Conservation (phyloP, 495 filamentous ascomycete genomes). For the Eremomyces bilateralis region DNA sequence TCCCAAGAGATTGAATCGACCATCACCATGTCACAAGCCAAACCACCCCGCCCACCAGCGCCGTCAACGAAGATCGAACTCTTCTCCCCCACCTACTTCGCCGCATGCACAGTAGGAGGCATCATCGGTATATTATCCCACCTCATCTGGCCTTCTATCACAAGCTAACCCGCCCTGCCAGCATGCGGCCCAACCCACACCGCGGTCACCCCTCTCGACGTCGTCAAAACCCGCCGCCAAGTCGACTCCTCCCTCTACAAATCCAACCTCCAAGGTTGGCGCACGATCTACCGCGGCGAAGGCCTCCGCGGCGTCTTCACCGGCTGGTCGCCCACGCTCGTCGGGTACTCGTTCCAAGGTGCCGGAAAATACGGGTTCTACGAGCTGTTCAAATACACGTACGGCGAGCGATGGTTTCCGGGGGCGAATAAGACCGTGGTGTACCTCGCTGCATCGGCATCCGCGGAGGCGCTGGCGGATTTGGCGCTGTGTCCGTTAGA, state of each 20-base stretch:
- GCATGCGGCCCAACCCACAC: slow-evolving; percentile 43
- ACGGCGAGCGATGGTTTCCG: slow-evolving; percentile 42
- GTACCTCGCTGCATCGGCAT: slow-evolving; percentile 41
- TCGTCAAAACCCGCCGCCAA: slow-evolving; percentile 52
- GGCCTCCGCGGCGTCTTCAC: slow-evolving; percentile 50
- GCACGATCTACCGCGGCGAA: slow-evolving; percentile 37
- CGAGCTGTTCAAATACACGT: slow-evolving; percentile 53
- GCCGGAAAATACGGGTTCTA: slow-evolving; percentile 62
- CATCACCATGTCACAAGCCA: no score
- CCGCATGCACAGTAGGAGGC: slow-evolving; percentile 39
- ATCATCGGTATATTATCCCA: slow-evolving; percentile 30
- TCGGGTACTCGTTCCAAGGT: slow-evolving; percentile 52
- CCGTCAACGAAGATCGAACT: slow-evolving; percentile 29
- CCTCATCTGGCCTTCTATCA: slow-evolving; percentile 1
- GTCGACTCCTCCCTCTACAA: slow-evolving; percentile 50
- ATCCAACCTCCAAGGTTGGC: slow-evolving; percentile 45
- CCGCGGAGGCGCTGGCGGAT: slow-evolving; percentile 49
- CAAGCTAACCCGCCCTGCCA: slow-evolving; percentile 10
- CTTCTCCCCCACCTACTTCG: slow-evolving; percentile 45
- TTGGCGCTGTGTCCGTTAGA: slow-evolving; percentile 45
- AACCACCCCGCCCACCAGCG: no score
- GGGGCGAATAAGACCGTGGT: slow-evolving; percentile 37
- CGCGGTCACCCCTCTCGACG: slow-evolving; percentile 36
- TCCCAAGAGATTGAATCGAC: no score
- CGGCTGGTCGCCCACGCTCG: slow-evolving; percentile 48